Percentiles rank a stretch among this genome's conserved stretches.
Conservation (phyloP, 2,329 filamentous ascomycete species). For the Bipolaris oryzae region DNA sequence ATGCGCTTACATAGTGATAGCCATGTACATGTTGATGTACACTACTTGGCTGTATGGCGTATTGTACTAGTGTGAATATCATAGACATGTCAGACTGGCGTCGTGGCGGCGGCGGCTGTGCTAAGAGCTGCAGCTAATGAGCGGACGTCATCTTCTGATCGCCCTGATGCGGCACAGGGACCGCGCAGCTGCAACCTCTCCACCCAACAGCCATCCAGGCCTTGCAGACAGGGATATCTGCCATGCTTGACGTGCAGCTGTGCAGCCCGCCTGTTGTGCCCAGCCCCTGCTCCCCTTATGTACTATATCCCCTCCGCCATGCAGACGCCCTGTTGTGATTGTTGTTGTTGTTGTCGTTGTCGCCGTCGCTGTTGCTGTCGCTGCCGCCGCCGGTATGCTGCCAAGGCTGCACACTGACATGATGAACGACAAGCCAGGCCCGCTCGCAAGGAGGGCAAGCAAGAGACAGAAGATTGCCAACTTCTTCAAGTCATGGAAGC, state of each 20-base stretch:
- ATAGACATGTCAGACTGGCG: not conserved
- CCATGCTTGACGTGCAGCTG: constrained; percentile 40
- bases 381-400: constrained; percentile 34
- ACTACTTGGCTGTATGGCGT: no score
- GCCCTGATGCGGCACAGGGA: constrained; percentile 37
- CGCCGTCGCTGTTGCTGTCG: constrained; percentile 12
- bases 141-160: constrained; percentile 31
- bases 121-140: constrained; percentile 21
- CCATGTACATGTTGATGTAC: no score
- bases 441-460: constrained; percentile 33
- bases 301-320: constrained; percentile 30
- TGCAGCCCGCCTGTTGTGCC: constrained; percentile 17
- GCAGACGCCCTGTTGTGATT: constrained; percentile 12
- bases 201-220: constrained; percentile 25
- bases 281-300: constrained; percentile 26
- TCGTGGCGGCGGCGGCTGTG: constrained; percentile 6
- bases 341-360: not conserved
- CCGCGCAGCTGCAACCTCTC: constrained; percentile 16
- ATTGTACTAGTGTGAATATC: no score
- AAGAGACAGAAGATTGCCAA: constrained; percentile 40
- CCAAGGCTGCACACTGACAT: constrained; percentile 33
- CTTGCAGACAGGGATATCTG: constrained; percentile 29
- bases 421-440: constrained; percentile 25
- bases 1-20: no score
- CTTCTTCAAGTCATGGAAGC: constrained; percentile 40